These are phyloP conservation scores for Ophiostoma australiae DNA, from an alignment of 2,329 filamentous ascomycete species.

Conservation along the genomic window DNA sequence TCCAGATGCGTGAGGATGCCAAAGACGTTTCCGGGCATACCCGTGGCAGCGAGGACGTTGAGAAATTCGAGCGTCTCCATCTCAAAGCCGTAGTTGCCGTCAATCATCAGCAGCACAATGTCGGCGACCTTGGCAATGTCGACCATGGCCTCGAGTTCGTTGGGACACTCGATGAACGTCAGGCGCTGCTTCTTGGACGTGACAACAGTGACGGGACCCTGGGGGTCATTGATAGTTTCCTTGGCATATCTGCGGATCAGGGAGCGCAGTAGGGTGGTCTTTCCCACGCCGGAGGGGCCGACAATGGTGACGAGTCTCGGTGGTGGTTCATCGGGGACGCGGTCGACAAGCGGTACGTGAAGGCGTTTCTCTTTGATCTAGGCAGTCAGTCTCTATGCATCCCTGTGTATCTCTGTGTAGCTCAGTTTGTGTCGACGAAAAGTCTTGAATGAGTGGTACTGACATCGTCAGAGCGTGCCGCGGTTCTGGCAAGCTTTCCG, in stretches of 20 bases:
- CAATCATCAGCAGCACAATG: slow-evolving; percentile 95
- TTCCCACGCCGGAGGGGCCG: slow-evolving; percentile 61
- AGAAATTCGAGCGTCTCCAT: slow-evolving; percentile 99
- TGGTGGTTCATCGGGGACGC: slow-evolving; percentile 89
- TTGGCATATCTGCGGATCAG: slow-evolving; percentile 92
- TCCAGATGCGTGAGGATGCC: slow-evolving; percentile 95
- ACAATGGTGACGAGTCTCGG: slow-evolving; percentile 91
- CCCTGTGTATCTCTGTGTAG: neutral
- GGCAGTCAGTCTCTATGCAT: slow-evolving; percentile 14
- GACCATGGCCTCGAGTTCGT: slow-evolving; percentile 93
- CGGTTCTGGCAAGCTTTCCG: slow-evolving; percentile 71
- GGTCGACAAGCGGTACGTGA: slow-evolving; percentile 94
- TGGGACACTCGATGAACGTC: slow-evolving; percentile 96
- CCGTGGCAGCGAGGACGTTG: slow-evolving; percentile 85
- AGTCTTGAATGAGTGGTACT: neutral
- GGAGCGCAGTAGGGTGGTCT: slow-evolving; percentile 56
- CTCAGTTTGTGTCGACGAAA: no score
- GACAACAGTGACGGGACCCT: slow-evolving; percentile 90
- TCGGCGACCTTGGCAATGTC: slow-evolving; percentile 96
- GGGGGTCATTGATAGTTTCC: slow-evolving; percentile 83
- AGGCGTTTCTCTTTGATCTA: slow-evolving; percentile 92
- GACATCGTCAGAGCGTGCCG: slow-evolving; percentile 68
- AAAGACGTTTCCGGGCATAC: slow-evolving; percentile 98
- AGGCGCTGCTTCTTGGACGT: slow-evolving; percentile 93
- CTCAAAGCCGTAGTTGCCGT: slow-evolving; percentile 97